Evolutionary conservation across 345 rosid genomes (phyloP).

Genomic region (Reutealis trisperma): DNA sequence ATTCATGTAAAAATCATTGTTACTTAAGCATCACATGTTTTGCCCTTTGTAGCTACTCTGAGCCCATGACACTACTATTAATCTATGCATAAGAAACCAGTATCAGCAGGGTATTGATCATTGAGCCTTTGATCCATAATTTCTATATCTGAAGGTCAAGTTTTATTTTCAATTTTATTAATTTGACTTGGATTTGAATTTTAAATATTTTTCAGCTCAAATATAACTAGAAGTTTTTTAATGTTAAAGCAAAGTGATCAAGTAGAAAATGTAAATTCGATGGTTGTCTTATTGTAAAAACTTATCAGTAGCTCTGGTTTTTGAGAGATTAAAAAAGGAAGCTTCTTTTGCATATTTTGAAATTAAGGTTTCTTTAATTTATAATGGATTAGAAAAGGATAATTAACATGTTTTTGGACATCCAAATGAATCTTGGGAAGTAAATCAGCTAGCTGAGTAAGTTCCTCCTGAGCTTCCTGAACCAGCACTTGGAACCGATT

Average conservation of each 20-base stretch:
- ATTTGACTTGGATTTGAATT: neutral
- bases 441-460: slow-evolving; percentile 89
- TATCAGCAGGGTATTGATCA: neutral
- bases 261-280: neutral
- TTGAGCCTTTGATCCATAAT: neutral
- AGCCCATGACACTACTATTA: neutral
- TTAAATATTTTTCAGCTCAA: neutral
- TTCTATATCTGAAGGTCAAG: neutral
- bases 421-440: slow-evolving; percentile 93
- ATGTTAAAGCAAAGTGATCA: neutral
- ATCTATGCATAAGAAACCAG: neutral
- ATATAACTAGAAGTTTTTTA: neutral
- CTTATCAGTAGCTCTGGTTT: slow-evolving; percentile 1
- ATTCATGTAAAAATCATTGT: neutral
- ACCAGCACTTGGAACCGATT: slow-evolving; percentile 94
- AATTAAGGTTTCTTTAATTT: neutral
- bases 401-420: slow-evolving; percentile 91
- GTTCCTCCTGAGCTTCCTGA: slow-evolving; percentile 98
- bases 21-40: neutral
- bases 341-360: neutral
- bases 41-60: slow-evolving; percentile 3
- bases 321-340: neutral
- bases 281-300: neutral
- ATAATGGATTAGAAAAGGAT: slow-evolving; percentile 64
- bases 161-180: neutral